Percentiles rank a stretch among this genome's conserved stretches.
These are phyloP conservation scores for Brettanomyces naardenensis DNA, from an alignment of 805 yeast species.

Conservation along the genomic window DNA sequence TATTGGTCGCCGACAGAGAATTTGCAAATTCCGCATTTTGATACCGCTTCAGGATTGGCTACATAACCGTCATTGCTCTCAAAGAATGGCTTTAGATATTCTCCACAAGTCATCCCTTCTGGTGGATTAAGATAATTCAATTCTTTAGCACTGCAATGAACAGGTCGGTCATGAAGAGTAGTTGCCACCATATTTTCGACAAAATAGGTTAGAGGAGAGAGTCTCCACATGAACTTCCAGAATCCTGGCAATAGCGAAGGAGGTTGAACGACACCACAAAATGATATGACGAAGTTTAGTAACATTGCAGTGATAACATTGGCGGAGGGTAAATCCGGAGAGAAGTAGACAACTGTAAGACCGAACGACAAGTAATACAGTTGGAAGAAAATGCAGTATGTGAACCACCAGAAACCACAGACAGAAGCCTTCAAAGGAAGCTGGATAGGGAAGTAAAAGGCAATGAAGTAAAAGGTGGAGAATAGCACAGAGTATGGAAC, in stretches of 20 bases:
- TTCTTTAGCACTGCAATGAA: constrained; percentile 43
- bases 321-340: constrained; percentile 66
- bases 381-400: constrained; percentile 31
- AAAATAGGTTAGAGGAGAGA: constrained; percentile 66
- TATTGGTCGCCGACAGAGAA: constrained; percentile 39
- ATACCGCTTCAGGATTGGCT: constrained; percentile 39
- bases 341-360: constrained; percentile 43
- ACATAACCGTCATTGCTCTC: constrained; percentile 46
- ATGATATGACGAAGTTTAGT: constrained; percentile 50
- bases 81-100: constrained; percentile 37
- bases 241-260: constrained; percentile 59
- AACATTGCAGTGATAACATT: constrained; percentile 49
- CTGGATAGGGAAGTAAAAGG: constrained; percentile 30
- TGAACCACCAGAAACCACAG: constrained; percentile 41
- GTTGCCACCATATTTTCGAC: constrained; percentile 44
- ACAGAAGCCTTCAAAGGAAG: constrained; percentile 28
- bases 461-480: constrained; percentile 39
- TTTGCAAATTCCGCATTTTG: constrained; percentile 42
- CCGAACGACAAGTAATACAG: constrained; percentile 43
- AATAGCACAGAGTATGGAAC: constrained; percentile 48
- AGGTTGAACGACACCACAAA: constrained; percentile 66
- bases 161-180: constrained; percentile 40
- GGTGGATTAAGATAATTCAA: constrained; percentile 46
- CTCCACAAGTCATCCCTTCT: constrained; percentile 54
- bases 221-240: constrained; percentile 79